These are phyloP conservation scores for Sclerotinia nivalis DNA, from an alignment of 2,329 filamentous ascomycete genomes.

Conservation along the genomic window DNA sequence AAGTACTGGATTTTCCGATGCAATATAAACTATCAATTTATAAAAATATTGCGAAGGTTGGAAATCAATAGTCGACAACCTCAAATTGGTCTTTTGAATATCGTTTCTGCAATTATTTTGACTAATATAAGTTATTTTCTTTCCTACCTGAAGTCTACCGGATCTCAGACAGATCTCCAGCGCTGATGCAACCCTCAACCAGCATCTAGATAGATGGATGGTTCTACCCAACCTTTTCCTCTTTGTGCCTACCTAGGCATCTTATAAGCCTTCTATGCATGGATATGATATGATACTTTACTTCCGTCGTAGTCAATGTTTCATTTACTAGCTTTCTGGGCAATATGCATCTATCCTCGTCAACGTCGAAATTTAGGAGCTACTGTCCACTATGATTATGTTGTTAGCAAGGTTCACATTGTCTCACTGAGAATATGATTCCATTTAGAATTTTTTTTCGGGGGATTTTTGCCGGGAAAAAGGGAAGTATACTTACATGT, in stretches of 20 bases:
- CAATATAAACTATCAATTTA: too few species aligned
- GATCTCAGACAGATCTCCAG: not conserved
- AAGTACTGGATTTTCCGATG: not conserved
- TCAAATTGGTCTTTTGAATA: not conserved
- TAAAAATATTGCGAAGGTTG: not conserved
- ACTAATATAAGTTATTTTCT: not conserved
- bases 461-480: not conserved
- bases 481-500: conserved; percentile 38
- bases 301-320: not conserved
- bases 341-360: not conserved
- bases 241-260: not conserved
- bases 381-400: conserved; percentile 9
- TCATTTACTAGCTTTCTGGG: not conserved
- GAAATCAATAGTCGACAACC: not conserved
- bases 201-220: not conserved
- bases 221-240: not conserved
- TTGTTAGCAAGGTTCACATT: not conserved
- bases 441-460: not conserved
- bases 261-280: not conserved
- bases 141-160: not conserved
- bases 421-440: not conserved
- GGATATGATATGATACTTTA: not conserved
- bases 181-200: not conserved
- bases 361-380: conserved; percentile 6
- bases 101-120: not conserved